Conservation (phyloP, 352 stramenopile genomes). For the Phytophthora melonis region DNA sequence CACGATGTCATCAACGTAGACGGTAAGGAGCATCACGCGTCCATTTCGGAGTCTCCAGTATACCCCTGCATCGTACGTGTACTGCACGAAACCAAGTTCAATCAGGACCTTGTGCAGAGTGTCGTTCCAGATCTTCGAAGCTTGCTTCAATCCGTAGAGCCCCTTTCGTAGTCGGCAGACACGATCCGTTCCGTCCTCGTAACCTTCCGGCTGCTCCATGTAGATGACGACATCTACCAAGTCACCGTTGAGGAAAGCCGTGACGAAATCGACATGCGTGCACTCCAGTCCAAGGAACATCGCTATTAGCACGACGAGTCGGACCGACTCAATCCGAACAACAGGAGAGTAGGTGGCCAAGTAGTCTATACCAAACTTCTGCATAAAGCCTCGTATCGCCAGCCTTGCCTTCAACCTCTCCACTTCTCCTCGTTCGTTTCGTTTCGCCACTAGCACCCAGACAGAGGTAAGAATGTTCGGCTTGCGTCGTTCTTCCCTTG, state of each 20-base stretch:
- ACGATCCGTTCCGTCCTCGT: slow-evolving; percentile 8
- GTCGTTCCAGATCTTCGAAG: slow-evolving; percentile 20
- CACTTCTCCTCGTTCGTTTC: slow-evolving; percentile 9
- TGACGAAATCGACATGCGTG: slow-evolving; percentile 1
- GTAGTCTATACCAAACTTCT: slow-evolving; percentile 15
- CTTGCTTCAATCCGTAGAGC: slow-evolving; percentile 8
- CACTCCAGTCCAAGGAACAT: not conserved
- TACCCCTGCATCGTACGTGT: slow-evolving; percentile 3
- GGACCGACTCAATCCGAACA: slow-evolving; percentile 20
- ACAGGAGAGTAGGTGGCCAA: slow-evolving; percentile 18
- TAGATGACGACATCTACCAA: slow-evolving; percentile 16
- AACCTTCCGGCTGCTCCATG: slow-evolving; percentile 20
- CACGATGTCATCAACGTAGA: slow-evolving; percentile 20
- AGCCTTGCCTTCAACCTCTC: slow-evolving; percentile 13
- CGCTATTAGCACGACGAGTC: slow-evolving; percentile 9
- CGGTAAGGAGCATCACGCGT: slow-evolving; percentile 6
- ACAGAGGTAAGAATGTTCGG: slow-evolving; percentile 1
- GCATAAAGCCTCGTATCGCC: too few species aligned
- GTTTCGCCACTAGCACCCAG: slow-evolving; percentile 11
- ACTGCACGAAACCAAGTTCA: slow-evolving; percentile 8
- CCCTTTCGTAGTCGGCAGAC: slow-evolving; percentile 14
- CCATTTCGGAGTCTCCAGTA: not conserved
- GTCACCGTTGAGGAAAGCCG: slow-evolving; percentile 6
- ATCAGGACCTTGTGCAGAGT: slow-evolving; percentile 13
- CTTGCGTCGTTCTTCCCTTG: not conserved